Evolutionary conservation across 1,284 basidiomycete genomes (phyloP).

Genomic region (Puccinia coronata): DNA sequence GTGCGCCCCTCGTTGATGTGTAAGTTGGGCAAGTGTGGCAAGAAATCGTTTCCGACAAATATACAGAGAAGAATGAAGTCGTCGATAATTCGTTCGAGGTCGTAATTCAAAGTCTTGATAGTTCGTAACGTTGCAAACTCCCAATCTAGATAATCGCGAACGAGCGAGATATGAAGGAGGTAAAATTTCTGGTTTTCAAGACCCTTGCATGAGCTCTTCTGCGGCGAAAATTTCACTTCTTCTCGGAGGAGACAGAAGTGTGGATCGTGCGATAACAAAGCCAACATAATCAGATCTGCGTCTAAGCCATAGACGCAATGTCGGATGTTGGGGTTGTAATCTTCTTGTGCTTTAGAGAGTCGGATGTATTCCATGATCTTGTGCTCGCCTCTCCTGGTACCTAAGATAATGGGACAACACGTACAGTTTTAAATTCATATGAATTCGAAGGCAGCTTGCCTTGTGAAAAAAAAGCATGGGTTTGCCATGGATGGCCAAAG

Average conservation of each 20-base stretch:
- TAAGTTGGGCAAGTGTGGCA: conserved; percentile 59
- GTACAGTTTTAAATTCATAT: not conserved
- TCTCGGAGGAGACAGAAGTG: conserved; percentile 97
- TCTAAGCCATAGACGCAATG: conserved; percentile 98
- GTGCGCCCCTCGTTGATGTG: conserved; percentile 59
- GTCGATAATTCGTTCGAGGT: conserved; percentile 58
- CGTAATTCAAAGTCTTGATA: conserved; percentile 53
- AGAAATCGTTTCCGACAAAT: conserved; percentile 57
- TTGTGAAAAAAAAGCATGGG: not conserved
- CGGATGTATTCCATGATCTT: conserved; percentile 99
- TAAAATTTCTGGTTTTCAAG: conserved; percentile 53
- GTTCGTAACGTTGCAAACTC: conserved; percentile 55
- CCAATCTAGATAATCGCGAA: conserved; percentile 59
- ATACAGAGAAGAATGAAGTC: conserved; percentile 59
- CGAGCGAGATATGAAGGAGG: conserved; percentile 56
- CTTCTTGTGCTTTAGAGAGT: conserved; percentile 85
- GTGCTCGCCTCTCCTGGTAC: conserved; percentile 98
- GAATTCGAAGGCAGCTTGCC: not conserved
- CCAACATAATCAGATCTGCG: conserved; percentile 98
- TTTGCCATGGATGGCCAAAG: not conserved
- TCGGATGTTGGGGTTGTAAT: conserved; percentile 87
- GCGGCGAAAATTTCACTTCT: conserved; percentile 67
- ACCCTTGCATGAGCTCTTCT: not conserved
- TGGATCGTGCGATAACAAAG: conserved; percentile 93
- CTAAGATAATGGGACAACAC: conserved; percentile 42